phyloP scores from a whole-genome alignment of 225 moss, liverwort and hornwort genomes.

The Physcomitrellopsis africana region DNA sequence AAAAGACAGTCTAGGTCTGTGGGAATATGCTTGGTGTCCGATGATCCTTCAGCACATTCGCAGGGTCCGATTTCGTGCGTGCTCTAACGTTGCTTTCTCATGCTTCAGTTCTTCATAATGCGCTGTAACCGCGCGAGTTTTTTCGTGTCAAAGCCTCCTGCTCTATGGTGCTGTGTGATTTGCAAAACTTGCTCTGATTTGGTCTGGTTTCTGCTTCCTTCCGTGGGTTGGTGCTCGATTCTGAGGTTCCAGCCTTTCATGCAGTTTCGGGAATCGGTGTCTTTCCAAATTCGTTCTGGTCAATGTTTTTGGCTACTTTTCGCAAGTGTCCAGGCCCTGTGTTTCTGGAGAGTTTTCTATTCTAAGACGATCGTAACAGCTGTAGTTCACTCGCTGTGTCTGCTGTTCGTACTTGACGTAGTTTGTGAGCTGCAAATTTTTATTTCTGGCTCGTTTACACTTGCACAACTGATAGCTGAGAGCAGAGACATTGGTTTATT shows the following conservation, averaged over 20 bases:
- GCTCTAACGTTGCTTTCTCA: neutral
- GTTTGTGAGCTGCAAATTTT: neutral
- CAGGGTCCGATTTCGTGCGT: neutral
- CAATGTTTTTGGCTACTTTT: neutral
- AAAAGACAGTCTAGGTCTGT: too few relatives aligned
- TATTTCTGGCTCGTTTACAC: neutral
- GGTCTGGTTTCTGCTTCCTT: slow-evolving; percentile 13
- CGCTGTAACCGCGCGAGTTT: neutral
- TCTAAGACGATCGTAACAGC: neutral
- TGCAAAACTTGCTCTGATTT: neutral
- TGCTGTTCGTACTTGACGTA: neutral
- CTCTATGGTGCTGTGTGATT: neutral
- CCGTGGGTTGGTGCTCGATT: slow-evolving; percentile 16
- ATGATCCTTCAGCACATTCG: neutral
- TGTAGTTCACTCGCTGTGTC: neutral
- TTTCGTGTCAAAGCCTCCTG: neutral
- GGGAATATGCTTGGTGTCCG: neutral
- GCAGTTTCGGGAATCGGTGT: neutral
- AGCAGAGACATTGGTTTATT: neutral
- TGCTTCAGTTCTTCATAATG: too few relatives aligned
- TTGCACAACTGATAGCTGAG: neutral
- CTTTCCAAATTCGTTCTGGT: neutral
- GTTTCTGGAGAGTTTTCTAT: neutral
- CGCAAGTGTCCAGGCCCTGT: neutral
- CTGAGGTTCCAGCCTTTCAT: neutral